Conservation (phyloP, 2,329 filamentous ascomycete species). For the Emericellopsis atlantica region DNA sequence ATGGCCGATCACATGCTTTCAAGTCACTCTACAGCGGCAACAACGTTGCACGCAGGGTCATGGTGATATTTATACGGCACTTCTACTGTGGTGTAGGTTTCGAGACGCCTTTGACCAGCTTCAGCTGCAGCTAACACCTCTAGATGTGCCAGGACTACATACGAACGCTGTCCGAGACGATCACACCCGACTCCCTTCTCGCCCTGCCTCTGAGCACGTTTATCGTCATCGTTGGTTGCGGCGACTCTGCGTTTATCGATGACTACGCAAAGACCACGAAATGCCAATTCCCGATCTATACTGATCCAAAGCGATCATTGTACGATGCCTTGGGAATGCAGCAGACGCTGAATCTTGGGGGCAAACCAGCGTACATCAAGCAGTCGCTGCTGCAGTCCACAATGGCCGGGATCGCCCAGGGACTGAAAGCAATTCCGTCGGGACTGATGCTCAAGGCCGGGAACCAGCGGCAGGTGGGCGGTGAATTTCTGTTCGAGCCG, state of each 20-base stretch:
- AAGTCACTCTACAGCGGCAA: slow-evolving; percentile 47
- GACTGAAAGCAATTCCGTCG: slow-evolving; percentile 40
- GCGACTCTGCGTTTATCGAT: slow-evolving; percentile 53
- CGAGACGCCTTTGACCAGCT: background rate
- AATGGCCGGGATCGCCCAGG: slow-evolving; percentile 42
- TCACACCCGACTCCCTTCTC: slow-evolving; percentile 38
- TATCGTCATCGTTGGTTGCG: slow-evolving; percentile 62
- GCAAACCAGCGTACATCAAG: slow-evolving; percentile 50
- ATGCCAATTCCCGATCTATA: slow-evolving; percentile 65
- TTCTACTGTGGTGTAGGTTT: slow-evolving; percentile 66
- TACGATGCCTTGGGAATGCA: slow-evolving; percentile 59
- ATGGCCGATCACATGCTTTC: slow-evolving; percentile 49
- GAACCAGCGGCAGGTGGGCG: slow-evolving; percentile 57
- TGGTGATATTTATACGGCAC: slow-evolving; percentile 65
- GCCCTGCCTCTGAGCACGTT: slow-evolving; percentile 43
- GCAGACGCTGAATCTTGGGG: slow-evolving; percentile 46
- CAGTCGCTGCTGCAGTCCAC: slow-evolving; percentile 38
- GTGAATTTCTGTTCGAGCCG: slow-evolving; percentile 66
- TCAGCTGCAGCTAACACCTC: background rate
- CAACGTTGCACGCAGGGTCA: slow-evolving; percentile 40
- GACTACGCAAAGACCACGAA: slow-evolving; percentile 49
- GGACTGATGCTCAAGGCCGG: slow-evolving; percentile 52
- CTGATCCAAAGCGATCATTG: slow-evolving; percentile 56
- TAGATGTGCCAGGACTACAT: slow-evolving; percentile 71
- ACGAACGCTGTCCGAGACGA: slow-evolving; percentile 43